Evolutionary conservation across 2,329 filamentous ascomycete species (phyloP), one percentile per base, ranked within the genome.

Genomic region (Ceratocystis ficicola): DNA sequence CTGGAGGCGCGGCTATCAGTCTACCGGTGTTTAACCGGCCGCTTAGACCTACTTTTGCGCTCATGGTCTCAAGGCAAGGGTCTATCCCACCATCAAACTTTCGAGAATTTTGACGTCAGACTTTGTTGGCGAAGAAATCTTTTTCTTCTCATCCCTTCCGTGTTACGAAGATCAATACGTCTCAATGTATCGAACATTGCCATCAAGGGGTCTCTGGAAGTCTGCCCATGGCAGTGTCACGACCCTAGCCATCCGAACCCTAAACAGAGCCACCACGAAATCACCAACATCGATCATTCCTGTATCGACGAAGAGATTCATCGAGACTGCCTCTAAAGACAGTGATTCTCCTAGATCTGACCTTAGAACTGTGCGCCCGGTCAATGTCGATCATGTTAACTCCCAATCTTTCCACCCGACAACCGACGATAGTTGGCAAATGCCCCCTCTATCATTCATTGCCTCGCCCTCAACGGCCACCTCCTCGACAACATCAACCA

Each of bases 111-210:
- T 44, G 36, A 50, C 65, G 55, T 65, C 64, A 65, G 41, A 30
- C 20, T 46, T 32, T 55, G 17, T 50, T 44, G 60, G 44, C 60
- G 64, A 59, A 46, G 30, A 65, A 65, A 63, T 55, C 36, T 52
- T 62, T 62, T 66, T 52, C 12, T 32, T 17, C n/a, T 17, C 52
- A 28, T 32, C 46, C 41, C 60, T 28, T 65, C 60, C 25, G 25
- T 25, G 52, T 6, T 55, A 15, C n/a, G 20, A 25, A 20, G 52
- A 12, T 7, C 52, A 57, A 28, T 12, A 30, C 12, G 25, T 30
- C 44, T 5, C 44, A 50, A 68, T 68, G 66, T 68, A 68, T 52
- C 62, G 63, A 57, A 60, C 66, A 48, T 52, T 68, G n/a, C 28
- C 64, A 15, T 55, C 55, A 20, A 57, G 64, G 48, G 44, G 59